These are phyloP conservation scores for Taxillus chinensis DNA, from an alignment of 164 flowering plant species.

Conservation along the genomic window DNA sequence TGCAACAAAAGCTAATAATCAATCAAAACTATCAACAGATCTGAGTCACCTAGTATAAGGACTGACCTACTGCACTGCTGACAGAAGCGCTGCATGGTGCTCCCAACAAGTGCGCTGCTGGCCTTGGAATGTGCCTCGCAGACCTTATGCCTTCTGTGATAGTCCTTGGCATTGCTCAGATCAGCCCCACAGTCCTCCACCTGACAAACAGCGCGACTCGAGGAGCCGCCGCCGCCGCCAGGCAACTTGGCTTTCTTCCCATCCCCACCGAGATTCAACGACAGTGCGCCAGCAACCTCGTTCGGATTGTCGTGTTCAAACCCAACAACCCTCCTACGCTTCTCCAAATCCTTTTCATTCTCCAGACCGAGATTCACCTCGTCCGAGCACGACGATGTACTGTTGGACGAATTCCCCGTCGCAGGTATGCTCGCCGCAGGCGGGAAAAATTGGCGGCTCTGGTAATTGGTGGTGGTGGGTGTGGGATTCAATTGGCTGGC, in stretches of 20 bases:
- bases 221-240: constrained; percentile 15
- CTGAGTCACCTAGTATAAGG: not conserved
- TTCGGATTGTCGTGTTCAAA: constrained; percentile 31
- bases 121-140: constrained; percentile 91
- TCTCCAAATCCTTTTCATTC: constrained; percentile 35
- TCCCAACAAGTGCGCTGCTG: constrained; percentile 58
- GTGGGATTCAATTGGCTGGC: constrained; percentile 45
- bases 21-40: too few relatives aligned
- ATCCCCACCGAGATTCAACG: constrained; percentile 66
- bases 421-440: constrained; percentile 20
- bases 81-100: constrained; percentile 86
- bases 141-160: constrained; percentile 88
- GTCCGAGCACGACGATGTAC: constrained; percentile 33
- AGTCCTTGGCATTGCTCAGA: constrained; percentile 72
- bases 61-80: constrained; percentile 96
- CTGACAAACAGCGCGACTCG: constrained; percentile 70
- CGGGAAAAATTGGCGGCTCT: constrained; percentile 43
- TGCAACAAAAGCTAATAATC: too few relatives aligned
- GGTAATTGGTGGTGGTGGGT: constrained; percentile 15
- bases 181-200: constrained; percentile 75
- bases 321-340: constrained; percentile 43
- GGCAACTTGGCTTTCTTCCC: constrained; percentile 35
- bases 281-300: constrained; percentile 42
- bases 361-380: constrained; percentile 24
- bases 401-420: constrained; percentile 22